Conservation (phyloP, 306 rosid species). For the Acmispon strigosus region DNA sequence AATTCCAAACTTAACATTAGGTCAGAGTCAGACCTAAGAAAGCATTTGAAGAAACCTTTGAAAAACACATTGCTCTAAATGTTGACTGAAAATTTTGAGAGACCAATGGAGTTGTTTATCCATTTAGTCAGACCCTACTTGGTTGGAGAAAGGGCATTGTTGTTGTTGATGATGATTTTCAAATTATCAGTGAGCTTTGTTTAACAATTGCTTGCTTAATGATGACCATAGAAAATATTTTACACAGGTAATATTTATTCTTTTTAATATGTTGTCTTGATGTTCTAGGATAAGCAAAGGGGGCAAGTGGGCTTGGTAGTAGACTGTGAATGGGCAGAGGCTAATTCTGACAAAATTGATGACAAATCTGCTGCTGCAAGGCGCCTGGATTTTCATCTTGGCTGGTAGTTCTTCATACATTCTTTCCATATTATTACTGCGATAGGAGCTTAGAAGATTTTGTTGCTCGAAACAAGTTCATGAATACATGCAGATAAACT, state of each 20-base stretch:
- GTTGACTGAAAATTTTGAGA: neutral
- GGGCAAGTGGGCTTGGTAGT: constrained; percentile 70
- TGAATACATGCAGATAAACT: neutral
- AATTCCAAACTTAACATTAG: neutral
- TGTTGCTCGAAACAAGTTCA: neutral
- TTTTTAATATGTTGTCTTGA: neutral
- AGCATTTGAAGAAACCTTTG: neutral
- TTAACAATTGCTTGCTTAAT: neutral
- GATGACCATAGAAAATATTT: neutral
- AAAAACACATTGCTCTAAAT: neutral
- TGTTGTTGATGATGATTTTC: neutral
- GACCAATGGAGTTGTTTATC: neutral
- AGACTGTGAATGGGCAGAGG: constrained; percentile 96
- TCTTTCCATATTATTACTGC: neutral
- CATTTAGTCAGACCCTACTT: too few relatives aligned
- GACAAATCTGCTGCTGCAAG: constrained; percentile 73
- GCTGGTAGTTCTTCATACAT: constrained; percentile 54
- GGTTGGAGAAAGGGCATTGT: too few relatives aligned
- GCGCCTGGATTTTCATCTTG: constrained; percentile 89
- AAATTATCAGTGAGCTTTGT: neutral
- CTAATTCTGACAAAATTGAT: constrained; percentile 68
- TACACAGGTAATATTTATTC: neutral
- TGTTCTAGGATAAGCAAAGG: constrained; percentile 64
- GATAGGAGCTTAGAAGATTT: neutral
- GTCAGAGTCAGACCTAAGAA: neutral